Conservation (phyloP, 2,329 filamentous ascomycete species). For the Alternaria infectoria region DNA sequence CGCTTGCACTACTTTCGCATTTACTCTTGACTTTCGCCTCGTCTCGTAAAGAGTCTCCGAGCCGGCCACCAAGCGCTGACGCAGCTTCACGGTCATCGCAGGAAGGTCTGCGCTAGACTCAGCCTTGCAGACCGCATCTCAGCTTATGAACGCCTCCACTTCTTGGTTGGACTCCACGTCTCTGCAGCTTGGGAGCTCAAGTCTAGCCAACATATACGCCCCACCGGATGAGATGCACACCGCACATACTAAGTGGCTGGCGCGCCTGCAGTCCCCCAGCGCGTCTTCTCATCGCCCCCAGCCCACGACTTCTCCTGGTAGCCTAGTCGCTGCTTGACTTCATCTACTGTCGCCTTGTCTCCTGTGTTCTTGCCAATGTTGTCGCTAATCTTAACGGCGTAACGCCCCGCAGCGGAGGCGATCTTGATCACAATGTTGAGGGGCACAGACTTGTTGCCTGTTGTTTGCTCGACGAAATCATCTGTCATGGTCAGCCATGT, state of each 20-base stretch:
- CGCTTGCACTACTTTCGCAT: neutral
- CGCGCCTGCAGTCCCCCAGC: conserved; percentile 69
- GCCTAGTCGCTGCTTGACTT: conserved; percentile 83
- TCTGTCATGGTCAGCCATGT: conserved; percentile 55
- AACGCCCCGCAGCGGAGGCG: conserved; percentile 78
- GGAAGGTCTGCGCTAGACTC: conserved; percentile 19
- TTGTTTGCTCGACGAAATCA: conserved; percentile 77
- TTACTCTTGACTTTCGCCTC: neutral
- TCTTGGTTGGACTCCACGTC: conserved; percentile 17
- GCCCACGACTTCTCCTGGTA: conserved; percentile 87
- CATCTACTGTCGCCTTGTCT: conserved; percentile 75
- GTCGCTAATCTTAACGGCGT: conserved; percentile 88
- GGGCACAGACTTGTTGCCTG: conserved; percentile 82
- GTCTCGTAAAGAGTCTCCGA: neutral
- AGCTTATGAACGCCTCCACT: conserved; percentile 24
- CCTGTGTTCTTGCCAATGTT: conserved; percentile 96
- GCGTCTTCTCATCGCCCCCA: conserved; percentile 79
- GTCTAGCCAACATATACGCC: neutral
- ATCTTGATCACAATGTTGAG: conserved; percentile 99
- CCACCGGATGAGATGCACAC: conserved; percentile 1
- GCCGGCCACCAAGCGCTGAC: conserved; percentile 4
- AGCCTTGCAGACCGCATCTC: conserved; percentile 24
- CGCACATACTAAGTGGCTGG: conserved; percentile 17
- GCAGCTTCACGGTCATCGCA: conserved; percentile 5
- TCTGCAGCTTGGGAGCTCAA: neutral